Evolutionary conservation across 257 asterid genomes (phyloP), one percentile per base, ranked within the genome.

Genomic region (Nemophila menziesii): DNA sequence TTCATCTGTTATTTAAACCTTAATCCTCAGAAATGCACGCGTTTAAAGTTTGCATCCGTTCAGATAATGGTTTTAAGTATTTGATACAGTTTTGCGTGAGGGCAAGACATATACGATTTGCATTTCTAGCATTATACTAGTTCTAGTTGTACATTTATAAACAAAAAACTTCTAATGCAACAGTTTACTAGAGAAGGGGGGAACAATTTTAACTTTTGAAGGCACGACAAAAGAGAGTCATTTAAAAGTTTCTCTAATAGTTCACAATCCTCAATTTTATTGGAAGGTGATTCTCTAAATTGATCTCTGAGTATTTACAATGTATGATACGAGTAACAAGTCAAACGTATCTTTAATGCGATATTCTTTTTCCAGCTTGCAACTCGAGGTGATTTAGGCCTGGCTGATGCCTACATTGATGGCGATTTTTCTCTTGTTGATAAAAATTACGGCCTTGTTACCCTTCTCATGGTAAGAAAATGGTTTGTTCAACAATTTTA

Each of bases 361-460:
- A 8, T 43, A 13, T 10, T 24, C 33, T n/a, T 20, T 22, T 47
- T 8, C 20, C 58, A 82, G 93, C 76, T 82, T 37, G 93, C 92
- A 44, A 79, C 72, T 33, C 77, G 75, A 68, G 80, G 86, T 11
- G 93, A 87, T 57, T 58, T 83, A 65, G 97, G 97, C 63, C 76
- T 87, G 21, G 95, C 95, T 0, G 95, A 87, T 46, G 92, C 95
- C 33, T 87, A 80, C 33, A 78, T 87, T 21, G 73, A 80, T 24
- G 95, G 93, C 11, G 90, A 87, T 42, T 73, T 87, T 47, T 78
- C 95, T 47, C 78, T 83, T 12, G 82, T 78, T 5, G 92, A 83
- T 49, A 62, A 73, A 58, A 53, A 71, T 8, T 60, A 71, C 40
- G 93, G 92, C 9, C 72, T 87, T 59, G 79, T 79, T 49, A 69